Base-by-base conservation (phyloP, 768 basidiomycete genomes). In the Hericium coralloides region DNA sequence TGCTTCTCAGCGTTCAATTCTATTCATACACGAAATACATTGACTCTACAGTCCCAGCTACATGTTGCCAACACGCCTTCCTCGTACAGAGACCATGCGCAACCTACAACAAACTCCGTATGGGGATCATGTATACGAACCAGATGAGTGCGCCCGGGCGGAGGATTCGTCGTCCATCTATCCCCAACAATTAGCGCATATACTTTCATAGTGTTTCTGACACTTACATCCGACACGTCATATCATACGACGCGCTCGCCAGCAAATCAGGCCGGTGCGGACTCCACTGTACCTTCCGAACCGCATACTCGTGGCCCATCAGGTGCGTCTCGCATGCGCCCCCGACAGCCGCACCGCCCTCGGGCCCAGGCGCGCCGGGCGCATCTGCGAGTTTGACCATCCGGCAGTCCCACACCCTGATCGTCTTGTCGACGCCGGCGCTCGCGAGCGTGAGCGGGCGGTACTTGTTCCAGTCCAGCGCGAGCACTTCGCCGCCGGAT, bases 381-480 rank as follows among this genome's bases (percentile, higher is more conserved):
- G n/a, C 18, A 8, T 37, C 53, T 4, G 76, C 77, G 0, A 77
- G 66, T 63, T 85, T 80, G 49, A 90, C 76, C 88, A 92, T 92
- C 41, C 93, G 84, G 65, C 89, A 87, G 67, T 95, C 92, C 87
- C 92, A 94, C 14, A 92, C 75, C 61, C 83, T 85, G 56, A 85
- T 76, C 12, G 75, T 64, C 67, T 85, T 87, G 70, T 95, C 92
- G 26, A 93, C 88, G 31, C 87, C 87, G 1, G 78, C 85, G 59
- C 83, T 89, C 1, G 90, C 92, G 55, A 95, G 73, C 12, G 84
- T 70, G 64, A 84, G 82, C 7, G 89, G 87, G 2, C 81, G 80
- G 67, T 95, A 95, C 68, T 95, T 95, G 70, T 95, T 95, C 91
- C 92, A 95, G 62, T 95, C 93, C 36, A 94, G 68, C 4, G 86